These are phyloP conservation scores for Sugiyamaella sp. DNA, from an alignment of 1,139 yeast species.

Conservation along the genomic window DNA sequence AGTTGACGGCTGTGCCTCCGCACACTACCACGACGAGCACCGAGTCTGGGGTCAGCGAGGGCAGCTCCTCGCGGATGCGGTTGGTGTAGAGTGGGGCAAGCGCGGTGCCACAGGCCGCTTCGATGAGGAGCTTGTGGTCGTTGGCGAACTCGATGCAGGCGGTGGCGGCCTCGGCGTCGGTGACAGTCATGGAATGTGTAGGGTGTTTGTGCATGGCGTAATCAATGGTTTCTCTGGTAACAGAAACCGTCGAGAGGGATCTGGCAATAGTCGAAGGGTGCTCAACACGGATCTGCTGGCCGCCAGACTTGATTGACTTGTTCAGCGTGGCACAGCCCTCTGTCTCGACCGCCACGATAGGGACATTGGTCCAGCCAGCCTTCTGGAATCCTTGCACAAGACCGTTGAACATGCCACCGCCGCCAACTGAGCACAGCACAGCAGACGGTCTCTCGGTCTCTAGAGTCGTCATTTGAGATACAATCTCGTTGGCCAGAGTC, in stretches of 20 bases:
- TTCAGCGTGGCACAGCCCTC: conserved; percentile 63
- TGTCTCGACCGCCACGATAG: conserved; percentile 65
- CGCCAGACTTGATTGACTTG: conserved; percentile 50
- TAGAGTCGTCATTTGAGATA: conserved; percentile 44
- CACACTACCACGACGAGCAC: conserved; percentile 41
- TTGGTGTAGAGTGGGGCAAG: conserved; percentile 53
- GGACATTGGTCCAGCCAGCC: conserved; percentile 48
- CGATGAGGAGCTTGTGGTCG: conserved; percentile 57
- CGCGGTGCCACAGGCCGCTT: conserved; percentile 80
- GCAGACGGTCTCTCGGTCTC: conserved; percentile 51
- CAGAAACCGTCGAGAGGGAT: conserved; percentile 62
- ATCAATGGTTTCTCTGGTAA: conserved; percentile 53
- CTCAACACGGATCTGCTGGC: conserved; percentile 45
- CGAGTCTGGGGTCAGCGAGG: conserved; percentile 33
- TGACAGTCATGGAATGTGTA: conserved; percentile 53
- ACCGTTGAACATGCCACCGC: conserved; percentile 74
- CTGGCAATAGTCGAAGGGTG: conserved; percentile 61
- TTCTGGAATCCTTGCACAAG: conserved; percentile 58
- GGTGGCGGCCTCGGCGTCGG: conserved; percentile 58
- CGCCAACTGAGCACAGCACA: conserved; percentile 71
- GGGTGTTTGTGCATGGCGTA: conserved; percentile 45
- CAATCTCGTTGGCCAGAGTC: conserved; percentile 59
- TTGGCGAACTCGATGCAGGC: conserved; percentile 57
- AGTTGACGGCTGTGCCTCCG: conserved; percentile 41
- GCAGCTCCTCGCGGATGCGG: conserved; percentile 33